A percentile compares a stretch with the other conserved stretches of the same genome.
Evolutionary conservation across 257 asterid species (phyloP).

Genomic region (Anisodus tanguticus): DNA sequence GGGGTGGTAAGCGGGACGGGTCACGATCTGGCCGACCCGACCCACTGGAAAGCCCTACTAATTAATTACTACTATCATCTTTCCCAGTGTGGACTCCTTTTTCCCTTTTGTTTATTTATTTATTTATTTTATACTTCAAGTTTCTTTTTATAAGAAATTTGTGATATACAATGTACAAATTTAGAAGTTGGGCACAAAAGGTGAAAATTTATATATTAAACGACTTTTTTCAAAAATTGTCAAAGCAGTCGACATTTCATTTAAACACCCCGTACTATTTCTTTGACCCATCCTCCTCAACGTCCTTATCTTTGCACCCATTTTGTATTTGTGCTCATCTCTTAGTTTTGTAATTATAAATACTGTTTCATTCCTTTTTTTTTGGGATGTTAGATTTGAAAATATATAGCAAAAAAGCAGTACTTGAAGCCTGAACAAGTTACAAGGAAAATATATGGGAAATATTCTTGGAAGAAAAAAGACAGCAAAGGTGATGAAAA

Average conservation of each 20-base stretch:
- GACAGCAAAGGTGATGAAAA: slow-evolving; percentile 73
- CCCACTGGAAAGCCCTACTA: no score
- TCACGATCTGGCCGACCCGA: no score
- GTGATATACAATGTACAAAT: not conserved
- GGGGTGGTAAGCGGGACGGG: no score
- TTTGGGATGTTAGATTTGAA: not conserved
- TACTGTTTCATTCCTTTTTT: not conserved
- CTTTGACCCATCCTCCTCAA: slow-evolving; percentile 46
- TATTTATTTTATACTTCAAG: not conserved
- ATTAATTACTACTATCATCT: not conserved
- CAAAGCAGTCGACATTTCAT: slow-evolving; percentile 37
- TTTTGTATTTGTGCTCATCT: slow-evolving; percentile 15
- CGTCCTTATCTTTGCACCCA: slow-evolving; percentile 30
- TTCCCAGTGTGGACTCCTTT: not conserved
- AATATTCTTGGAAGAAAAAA: slow-evolving; percentile 68
- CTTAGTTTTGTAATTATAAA: not conserved
- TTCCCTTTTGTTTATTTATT: not conserved
- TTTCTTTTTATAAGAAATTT: not conserved
- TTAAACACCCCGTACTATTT: slow-evolving; percentile 48
- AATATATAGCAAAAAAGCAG: not conserved
- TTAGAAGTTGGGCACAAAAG: not conserved
- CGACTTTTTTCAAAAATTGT: slow-evolving; percentile 35
- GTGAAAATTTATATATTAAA: not conserved
- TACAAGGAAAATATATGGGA: slow-evolving; percentile 53
- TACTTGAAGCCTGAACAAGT: no score